Base-by-base conservation (phyloP, 192 early-diverging fungal species). In the Entomortierella parvispora region DNA sequence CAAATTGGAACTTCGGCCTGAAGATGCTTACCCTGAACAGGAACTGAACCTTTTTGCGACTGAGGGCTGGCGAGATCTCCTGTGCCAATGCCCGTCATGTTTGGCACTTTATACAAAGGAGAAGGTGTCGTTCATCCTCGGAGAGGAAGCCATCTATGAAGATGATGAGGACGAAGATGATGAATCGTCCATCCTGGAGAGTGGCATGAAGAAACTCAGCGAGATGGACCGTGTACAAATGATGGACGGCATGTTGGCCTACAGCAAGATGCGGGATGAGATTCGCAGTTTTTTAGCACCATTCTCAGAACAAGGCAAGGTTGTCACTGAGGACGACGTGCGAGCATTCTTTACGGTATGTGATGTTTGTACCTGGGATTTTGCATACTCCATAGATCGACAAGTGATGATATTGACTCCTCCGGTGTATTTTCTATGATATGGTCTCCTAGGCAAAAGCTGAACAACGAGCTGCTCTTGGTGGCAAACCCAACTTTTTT, bases 141-240 rank as follows among this genome's bases (percentile, higher is more conserved):
- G 80, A 20, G 88, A 85, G 22, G 93, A 96, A 52, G 83, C 83
- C 2, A 80, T 90, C 2, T 88, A 88, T 60, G 92, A 93, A 64
- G 93, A 93, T 22, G 92, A 93, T 51, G 85, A 90, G n/a, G 94
- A 97, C 70, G 88, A 91, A 18, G 84, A 86, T 25, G 82, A 80
- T 25, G 83, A 80, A 46, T 87, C 83, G 58, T 94, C 94, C 0
- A 71, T 93, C 4, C 87, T 93, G 49, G 94, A 96, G 29, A 80
- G 86, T 25, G 94, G 91, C 18, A 87, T 97, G 87, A 85, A 91
- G 55, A 81, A 85, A 61, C 74, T 97, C 31, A 80, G 69, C 26
- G 80, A 83, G 42, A 90, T 95, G 87, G 90, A 95, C 65, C 85
- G 90, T 22, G 84, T 90, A 0, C 76, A 87, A 48, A 91, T 94